Conservation (phyloP, 306 rosid species). For the Mucuna pruriens region DNA sequence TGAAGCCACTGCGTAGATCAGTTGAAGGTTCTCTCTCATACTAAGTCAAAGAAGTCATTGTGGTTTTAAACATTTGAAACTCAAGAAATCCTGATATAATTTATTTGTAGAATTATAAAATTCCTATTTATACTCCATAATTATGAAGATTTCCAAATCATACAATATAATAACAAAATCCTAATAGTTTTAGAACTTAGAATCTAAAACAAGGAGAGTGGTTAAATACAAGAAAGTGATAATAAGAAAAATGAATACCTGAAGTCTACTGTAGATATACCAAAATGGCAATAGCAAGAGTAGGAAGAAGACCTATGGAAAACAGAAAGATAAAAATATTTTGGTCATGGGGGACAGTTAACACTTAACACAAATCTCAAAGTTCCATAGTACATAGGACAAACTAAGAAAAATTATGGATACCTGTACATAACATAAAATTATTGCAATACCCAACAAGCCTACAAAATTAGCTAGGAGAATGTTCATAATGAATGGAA, state of each 20-base stretch:
- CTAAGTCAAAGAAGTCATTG: conserved; percentile 14
- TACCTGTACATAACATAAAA: conserved; percentile 91
- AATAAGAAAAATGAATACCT: conserved; percentile 60
- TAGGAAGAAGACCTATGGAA: conserved; percentile 78
- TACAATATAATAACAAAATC: conserved; percentile 32
- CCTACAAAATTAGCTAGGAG: conserved; percentile 94
- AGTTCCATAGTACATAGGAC: not conserved
- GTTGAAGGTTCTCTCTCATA: conserved; percentile 33
- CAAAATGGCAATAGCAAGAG: conserved; percentile 88
- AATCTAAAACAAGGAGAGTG: conserved; percentile 15
- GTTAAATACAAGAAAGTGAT: conserved; percentile 5
- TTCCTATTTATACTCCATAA: not conserved
- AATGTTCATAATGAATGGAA: conserved; percentile 94
- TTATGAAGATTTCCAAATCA: conserved; percentile 10
- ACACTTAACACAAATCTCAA: conserved; percentile 20
- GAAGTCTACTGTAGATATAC: conserved; percentile 92
- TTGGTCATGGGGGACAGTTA: conserved; percentile 10
- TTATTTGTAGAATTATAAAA: conserved; percentile 2
- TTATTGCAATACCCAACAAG: conserved; percentile 82
- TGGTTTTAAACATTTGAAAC: conserved; percentile 28
- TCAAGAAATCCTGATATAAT: conserved; percentile 23
- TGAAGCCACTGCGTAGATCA: conserved; percentile 43
- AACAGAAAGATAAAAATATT: conserved; percentile 36
- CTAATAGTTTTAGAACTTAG: conserved; percentile 17
- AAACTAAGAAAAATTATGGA: conserved; percentile 32